phyloP scores from a whole-genome alignment of 805 yeast genomes.

The Lachancea mirantina region DNA sequence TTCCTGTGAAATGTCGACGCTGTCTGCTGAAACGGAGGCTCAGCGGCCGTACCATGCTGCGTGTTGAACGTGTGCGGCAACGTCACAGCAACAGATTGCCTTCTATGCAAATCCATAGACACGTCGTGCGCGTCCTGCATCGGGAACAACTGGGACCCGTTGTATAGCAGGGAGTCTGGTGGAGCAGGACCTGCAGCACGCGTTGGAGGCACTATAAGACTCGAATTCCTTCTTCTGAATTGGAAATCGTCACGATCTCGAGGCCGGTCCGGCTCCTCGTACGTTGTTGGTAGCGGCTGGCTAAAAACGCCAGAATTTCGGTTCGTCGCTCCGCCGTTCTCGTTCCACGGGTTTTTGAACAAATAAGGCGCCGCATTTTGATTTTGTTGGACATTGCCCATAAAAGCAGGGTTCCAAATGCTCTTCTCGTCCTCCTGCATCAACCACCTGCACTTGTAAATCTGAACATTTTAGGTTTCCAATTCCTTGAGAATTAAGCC shows the following conservation, averaged over 20 bases:
- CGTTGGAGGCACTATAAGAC: slow-evolving; percentile 36
- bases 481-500: no score
- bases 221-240: slow-evolving; percentile 28
- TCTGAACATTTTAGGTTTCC: not conserved
- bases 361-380: slow-evolving; percentile 10
- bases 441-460: slow-evolving; percentile 1
- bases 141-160: slow-evolving; percentile 17
- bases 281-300: slow-evolving; percentile 11
- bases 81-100: slow-evolving; percentile 34
- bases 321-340: slow-evolving; percentile 8
- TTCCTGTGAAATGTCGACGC: slow-evolving; percentile 18
- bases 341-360: slow-evolving; percentile 23
- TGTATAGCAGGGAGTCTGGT: slow-evolving; percentile 31
- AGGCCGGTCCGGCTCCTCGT: slow-evolving; percentile 6
- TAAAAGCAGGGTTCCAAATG: slow-evolving; percentile 16
- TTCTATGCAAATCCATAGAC: slow-evolving; percentile 27
- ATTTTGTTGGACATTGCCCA: slow-evolving; percentile 10
- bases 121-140: slow-evolving; percentile 5
- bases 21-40: slow-evolving; percentile 13
- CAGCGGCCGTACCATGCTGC: slow-evolving; percentile 17
- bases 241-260: slow-evolving; percentile 4
- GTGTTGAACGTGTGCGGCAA: slow-evolving; percentile 11
- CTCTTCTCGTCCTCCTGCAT: slow-evolving; percentile 8
- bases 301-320: slow-evolving; percentile 4
- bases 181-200: slow-evolving; percentile 38